Conservation (phyloP, 306 rosid genomes). For the Vachellia collinsii region DNA sequence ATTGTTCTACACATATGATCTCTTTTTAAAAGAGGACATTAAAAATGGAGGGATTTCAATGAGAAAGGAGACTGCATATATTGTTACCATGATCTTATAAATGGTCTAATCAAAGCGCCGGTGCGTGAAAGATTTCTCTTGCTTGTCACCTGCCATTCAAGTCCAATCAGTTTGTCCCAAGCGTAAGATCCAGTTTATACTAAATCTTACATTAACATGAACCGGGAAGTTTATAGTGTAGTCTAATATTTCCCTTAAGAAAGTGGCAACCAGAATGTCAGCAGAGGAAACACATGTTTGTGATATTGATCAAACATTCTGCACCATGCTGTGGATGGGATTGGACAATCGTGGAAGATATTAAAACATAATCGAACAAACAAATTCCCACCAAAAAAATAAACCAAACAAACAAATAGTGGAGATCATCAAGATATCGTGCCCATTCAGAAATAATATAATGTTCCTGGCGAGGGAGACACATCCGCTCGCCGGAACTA, state of each 20-base stretch:
- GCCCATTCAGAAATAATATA: no score
- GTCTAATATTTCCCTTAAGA: not conserved
- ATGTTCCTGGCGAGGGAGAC: no score
- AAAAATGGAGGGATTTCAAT: not conserved
- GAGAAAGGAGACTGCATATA: not conserved
- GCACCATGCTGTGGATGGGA: not conserved
- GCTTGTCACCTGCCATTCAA: slow-evolving; percentile 70
- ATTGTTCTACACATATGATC: no score
- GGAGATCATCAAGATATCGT: no score
- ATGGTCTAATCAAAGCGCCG: slow-evolving; percentile 47
- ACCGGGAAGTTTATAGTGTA: no score
- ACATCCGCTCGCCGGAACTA: no score
- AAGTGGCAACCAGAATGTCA: not conserved
- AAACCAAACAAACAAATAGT: no score
- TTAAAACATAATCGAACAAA: not conserved
- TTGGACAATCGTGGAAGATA: not conserved
- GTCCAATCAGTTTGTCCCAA: not conserved
- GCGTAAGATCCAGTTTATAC: no score
- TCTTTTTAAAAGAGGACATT: not conserved
- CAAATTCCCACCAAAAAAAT: not conserved
- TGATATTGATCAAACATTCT: not conserved
- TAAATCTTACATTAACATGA: no score
- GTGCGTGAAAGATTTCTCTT: slow-evolving; percentile 86
- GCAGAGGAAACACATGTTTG: not conserved
- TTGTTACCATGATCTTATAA: not conserved